Percentiles rank a stretch among this genome's conserved stretches.
Conservation (phyloP, 768 basidiomycete genomes). For the Lentinula lateritia region DNA sequence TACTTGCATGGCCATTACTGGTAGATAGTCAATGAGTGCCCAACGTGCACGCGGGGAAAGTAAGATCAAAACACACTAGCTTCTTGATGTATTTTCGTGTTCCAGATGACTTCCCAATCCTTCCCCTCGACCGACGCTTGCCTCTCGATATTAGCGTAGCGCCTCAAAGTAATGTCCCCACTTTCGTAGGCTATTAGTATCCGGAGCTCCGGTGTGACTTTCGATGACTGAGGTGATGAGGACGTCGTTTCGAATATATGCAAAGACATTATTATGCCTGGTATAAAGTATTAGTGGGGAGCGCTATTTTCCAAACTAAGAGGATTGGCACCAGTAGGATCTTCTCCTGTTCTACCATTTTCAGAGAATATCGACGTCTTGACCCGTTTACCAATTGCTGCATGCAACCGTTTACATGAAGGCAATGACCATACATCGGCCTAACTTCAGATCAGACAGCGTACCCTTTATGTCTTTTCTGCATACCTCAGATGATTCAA, state of each 20-base stretch:
- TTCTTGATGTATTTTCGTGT: conserved; percentile 60
- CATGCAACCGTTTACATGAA: conserved; percentile 62
- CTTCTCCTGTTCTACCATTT: conserved; percentile 42
- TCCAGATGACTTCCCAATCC: conserved; percentile 75
- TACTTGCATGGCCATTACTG: conserved; percentile 86
- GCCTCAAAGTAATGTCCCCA: conserved; percentile 73
- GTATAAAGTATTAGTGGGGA: neutral
- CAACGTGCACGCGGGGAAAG: neutral
- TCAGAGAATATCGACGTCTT: conserved; percentile 28
- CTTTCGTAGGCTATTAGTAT: conserved; percentile 81
- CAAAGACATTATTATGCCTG: conserved; percentile 88
- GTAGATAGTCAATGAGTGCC: neutral
- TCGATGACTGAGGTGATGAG: conserved; percentile 24
- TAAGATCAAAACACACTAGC: conserved; percentile 42
- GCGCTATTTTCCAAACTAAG: neutral
- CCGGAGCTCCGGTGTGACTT: conserved; percentile 38
- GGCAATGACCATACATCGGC: conserved; percentile 87
- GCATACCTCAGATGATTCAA: conserved; percentile 76
- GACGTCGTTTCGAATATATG: conserved; percentile 46
- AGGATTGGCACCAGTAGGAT: conserved; percentile 45
- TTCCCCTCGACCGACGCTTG: conserved; percentile 59
- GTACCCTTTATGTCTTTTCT: neutral
- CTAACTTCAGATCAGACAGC: conserved; percentile 29
- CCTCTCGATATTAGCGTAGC: conserved; percentile 32
- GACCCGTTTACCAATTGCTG: conserved; percentile 68